Percentiles rank a stretch among this genome's conserved stretches.
Conservation (phyloP, 2,329 filamentous ascomycete genomes). For the Fusarium concolor region DNA sequence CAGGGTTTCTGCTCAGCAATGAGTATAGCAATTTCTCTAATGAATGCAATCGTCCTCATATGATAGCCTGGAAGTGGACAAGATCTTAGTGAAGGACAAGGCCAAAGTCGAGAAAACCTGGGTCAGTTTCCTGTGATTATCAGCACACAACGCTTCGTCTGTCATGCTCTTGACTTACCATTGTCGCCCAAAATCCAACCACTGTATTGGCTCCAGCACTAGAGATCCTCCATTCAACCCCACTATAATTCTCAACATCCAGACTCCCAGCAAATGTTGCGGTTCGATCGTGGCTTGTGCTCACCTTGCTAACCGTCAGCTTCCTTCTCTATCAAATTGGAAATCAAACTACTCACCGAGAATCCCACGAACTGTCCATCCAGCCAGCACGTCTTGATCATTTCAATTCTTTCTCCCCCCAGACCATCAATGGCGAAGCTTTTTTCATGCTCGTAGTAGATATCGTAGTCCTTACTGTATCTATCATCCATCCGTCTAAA, state of each 20-base stretch:
- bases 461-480: background rate
- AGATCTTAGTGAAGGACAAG: background rate
- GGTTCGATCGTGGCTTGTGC: background rate
- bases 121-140: background rate
- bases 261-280: background rate
- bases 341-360: background rate
- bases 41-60: too few relatives aligned
- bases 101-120: background rate
- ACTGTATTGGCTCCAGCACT: background rate
- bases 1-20: too few relatives aligned
- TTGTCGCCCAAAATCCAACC: background rate
- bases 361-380: background rate
- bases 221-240: too few relatives aligned
- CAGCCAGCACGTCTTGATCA: background rate
- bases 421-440: background rate
- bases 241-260: background rate
- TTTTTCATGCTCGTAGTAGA: background rate
- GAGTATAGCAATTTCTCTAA: too few relatives aligned
- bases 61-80: background rate
- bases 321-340: background rate
- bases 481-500: background rate
- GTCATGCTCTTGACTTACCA: background rate
- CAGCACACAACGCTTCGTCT: background rate
- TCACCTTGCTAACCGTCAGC: background rate
- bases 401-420: background rate